Conservation (phyloP, 169 alveolate species). For the Neospora caninum region DNA sequence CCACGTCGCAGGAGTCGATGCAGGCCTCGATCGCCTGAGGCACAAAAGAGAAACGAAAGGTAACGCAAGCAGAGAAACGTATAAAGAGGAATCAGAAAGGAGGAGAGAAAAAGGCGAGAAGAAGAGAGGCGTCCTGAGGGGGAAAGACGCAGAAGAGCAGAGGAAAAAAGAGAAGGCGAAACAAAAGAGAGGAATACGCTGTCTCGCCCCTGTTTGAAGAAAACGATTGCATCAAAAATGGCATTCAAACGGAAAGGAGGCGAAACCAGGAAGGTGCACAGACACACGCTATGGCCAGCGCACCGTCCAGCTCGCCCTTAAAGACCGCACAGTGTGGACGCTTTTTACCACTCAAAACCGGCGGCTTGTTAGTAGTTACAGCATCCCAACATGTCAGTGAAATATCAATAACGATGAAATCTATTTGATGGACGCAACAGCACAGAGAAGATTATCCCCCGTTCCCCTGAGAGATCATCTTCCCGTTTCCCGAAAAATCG, state of each 20-base stretch:
- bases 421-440: no score
- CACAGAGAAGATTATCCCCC: no score
- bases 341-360: no score
- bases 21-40: slow-evolving; percentile 53
- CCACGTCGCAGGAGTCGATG: slow-evolving; percentile 84
- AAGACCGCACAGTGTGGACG: no score
- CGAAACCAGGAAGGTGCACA: no score
- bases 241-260: not conserved
- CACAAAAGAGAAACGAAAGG: not conserved
- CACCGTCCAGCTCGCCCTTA: no score
- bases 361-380: no score
- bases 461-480: no score
- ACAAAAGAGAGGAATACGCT: not conserved
- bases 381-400: not conserved
- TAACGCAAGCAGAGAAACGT: no score
- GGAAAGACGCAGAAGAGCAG: not conserved
- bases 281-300: no score
- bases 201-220: not conserved
- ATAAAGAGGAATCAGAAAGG: not conserved
- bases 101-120: not conserved
- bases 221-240: not conserved
- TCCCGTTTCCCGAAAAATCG: no score
- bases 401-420: not conserved
- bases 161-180: not conserved
- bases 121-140: not conserved